Evolutionary conservation across 2,329 filamentous ascomycete genomes (phyloP), one percentile per base, ranked within the genome.

Genomic region (Dactylellina cionopaga): DNA sequence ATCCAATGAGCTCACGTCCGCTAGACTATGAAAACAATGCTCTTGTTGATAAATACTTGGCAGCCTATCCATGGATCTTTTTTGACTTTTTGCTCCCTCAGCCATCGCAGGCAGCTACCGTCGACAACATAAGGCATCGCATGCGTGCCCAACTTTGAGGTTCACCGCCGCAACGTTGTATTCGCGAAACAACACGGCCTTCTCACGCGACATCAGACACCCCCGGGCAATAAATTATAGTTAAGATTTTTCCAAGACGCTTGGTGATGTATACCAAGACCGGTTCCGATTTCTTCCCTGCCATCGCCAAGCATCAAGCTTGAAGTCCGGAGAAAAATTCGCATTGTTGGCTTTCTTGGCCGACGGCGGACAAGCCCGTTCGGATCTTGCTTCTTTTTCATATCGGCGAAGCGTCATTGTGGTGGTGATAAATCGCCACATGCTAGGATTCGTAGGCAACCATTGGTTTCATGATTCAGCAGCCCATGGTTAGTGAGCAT

Each of bases 241-340:
- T 44, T 59, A 64, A 70, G 66, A 59, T 44, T 71, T 64, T 54
- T 64, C 66, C 65, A 63, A 64, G 58, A 63, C 37, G 49, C 66
- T 58, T 41, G 52, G 49, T 64, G 52, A 64, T 59, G 58, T 71
- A 71, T 15, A 64, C 66, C 66, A 71, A 71, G 66, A 46, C 51
- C 22, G 11, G 17, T n/a, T 35, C 54, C 17, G 39, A 29, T 15
- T 13, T 51, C 31, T 54, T 64, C 62, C 35, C 44, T 43, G 24
- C 46, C 31, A 66, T 47, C 17, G 62, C 62, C 65, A 62, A 70
- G 55, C 43, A 39, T 22, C 37, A 44, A 39, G 43, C 54, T 15
- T 51, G 43, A 37, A 17, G n/a, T 24, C 39, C 37, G 24, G 46
- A 46, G 25, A 44, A 66, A 15, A 58, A 27, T 54, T 33, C 41